phyloP scores from a whole-genome alignment of 139 green algal genomes.

The Chlorella vulgaris region DNA sequence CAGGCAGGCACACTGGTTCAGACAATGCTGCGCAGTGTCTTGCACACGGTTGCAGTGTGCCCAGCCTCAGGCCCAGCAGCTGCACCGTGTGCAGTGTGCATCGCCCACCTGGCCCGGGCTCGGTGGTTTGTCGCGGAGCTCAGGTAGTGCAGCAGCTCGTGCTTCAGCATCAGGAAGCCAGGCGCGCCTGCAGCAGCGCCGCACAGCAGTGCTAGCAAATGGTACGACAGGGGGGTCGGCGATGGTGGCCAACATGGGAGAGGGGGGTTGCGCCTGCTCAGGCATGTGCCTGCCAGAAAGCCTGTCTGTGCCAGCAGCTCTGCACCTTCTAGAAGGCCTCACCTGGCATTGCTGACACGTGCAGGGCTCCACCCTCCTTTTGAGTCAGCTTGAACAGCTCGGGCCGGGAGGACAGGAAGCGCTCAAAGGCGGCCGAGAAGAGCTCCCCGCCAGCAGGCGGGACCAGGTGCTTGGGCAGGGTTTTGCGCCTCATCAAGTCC shows the following conservation, averaged over 20 bases:
- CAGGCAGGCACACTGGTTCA: too few species aligned
- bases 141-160: not conserved
- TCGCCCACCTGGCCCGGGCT: too few species aligned
- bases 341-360: not conserved
- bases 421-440: not conserved
- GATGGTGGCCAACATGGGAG: too few species aligned
- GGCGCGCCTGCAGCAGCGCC: not conserved
- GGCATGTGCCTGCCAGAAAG: too few species aligned
- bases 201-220: not conserved
- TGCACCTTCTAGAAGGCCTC: too few species aligned
- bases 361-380: not conserved
- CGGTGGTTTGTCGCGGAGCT: not conserved
- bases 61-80: not conserved
- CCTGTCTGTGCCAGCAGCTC: too few species aligned
- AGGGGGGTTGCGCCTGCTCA: too few species aligned
- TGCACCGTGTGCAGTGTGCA: not conserved
- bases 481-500: not conserved
- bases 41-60: too few species aligned
- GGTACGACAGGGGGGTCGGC: not conserved
- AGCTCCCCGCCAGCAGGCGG: not conserved
- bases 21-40: too few species aligned
- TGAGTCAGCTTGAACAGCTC: not conserved
- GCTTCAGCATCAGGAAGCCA: not conserved
- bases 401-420: not conserved
- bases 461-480: not conserved